Conservation (phyloP, 2,329 filamentous ascomycete genomes). For the Neospermospora avenae region DNA sequence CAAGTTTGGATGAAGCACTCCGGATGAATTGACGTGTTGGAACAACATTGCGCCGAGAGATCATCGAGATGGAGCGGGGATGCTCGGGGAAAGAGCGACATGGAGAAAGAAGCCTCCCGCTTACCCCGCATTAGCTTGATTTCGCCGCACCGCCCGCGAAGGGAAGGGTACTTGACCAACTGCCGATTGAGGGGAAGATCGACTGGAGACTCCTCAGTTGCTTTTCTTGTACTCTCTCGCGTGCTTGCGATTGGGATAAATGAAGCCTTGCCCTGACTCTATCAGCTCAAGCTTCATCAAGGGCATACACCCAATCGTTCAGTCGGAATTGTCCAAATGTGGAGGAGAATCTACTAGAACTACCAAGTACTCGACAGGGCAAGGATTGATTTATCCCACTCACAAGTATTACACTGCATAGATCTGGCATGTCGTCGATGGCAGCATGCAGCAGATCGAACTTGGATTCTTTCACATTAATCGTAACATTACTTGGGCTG, state of each 20-base stretch:
- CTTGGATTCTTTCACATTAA: not conserved
- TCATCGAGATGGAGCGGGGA: not conserved
- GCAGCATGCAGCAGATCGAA: not conserved
- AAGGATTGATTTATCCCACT: too few species aligned
- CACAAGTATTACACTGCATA: too few species aligned
- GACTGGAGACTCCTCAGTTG: not conserved
- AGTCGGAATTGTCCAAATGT: too few species aligned
- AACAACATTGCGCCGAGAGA: constrained; percentile 10
- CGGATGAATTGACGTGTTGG: constrained; percentile 5
- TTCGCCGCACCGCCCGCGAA: not conserved
- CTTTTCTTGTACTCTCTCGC: not conserved
- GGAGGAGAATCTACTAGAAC: too few species aligned
- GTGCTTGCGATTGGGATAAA: not conserved
- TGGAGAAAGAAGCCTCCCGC: not conserved
- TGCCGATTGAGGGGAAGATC: constrained; percentile 17
- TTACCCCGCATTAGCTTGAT: constrained; percentile 8
- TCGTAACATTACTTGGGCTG: not conserved
- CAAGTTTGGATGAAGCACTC: not conserved
- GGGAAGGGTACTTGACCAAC: constrained; percentile 11
- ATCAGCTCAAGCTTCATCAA: too few species aligned
- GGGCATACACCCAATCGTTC: too few species aligned
- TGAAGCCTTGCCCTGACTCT: too few species aligned
- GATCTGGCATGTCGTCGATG: not conserved
- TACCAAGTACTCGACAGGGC: too few species aligned
- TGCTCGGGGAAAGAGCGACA: not conserved